Percentiles rank a stretch among this genome's conserved stretches.
These are phyloP conservation scores for Globisporangium nodosum DNA, from an alignment of 352 stramenopile species.

Conservation along the genomic window DNA sequence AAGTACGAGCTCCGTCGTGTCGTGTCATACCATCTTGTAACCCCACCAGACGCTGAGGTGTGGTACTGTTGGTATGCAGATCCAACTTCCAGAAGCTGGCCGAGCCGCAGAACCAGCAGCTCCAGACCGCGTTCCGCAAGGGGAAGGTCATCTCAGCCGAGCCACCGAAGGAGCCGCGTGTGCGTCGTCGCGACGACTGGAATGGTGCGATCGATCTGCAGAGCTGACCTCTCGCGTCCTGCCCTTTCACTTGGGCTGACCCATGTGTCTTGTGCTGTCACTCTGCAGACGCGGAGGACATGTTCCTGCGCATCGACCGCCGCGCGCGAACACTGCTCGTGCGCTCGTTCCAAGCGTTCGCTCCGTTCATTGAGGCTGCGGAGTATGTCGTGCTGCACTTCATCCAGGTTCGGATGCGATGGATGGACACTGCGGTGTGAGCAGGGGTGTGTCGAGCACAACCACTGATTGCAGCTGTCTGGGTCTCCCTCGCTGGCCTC, in stretches of 20 bases:
- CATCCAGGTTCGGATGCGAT: conserved; percentile 42
- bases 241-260: background rate
- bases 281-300: conserved; percentile 31
- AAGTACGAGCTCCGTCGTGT: conserved; percentile 24
- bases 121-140: conserved; percentile 72
- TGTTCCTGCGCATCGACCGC: conserved; percentile 73
- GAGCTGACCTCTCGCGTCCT: background rate
- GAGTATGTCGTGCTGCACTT: conserved; percentile 80
- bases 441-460: conserved; percentile 1
- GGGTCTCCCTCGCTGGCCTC: background rate
- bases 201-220: conserved; percentile 31
- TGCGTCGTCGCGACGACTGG: conserved; percentile 63
- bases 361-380: conserved; percentile 68
- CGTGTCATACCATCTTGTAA: background rate
- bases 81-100: conserved; percentile 84
- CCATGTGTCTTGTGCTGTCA: background rate
- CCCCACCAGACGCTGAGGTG: background rate
- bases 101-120: conserved; percentile 62
- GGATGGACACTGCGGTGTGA: background rate
- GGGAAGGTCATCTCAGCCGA: conserved; percentile 32
- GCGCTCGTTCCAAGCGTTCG: conserved; percentile 61
- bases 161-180: conserved; percentile 29
- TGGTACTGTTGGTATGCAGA: conserved; percentile 17
- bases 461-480: background rate
- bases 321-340: conserved; percentile 64